Evolutionary conservation across 345 rosid genomes (phyloP).

Genomic region (Alliaria petiolata): DNA sequence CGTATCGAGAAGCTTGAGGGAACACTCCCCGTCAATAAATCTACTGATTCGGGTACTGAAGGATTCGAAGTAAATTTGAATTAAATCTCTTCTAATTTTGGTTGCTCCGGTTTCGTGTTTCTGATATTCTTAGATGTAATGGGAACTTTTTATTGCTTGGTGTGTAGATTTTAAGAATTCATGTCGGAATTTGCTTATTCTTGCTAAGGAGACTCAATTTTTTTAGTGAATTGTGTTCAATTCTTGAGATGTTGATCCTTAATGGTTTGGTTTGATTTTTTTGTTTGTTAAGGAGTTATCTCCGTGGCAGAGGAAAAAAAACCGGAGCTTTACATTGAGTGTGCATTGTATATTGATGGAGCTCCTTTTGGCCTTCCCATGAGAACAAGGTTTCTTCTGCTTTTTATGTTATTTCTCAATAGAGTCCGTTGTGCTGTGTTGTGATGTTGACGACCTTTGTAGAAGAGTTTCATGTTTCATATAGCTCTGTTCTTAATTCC

Average conservation of each 20-base stretch:
- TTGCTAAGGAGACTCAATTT: not conserved
- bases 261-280: not conserved
- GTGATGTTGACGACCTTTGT: slow-evolving; percentile 9
- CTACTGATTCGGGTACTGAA: slow-evolving; percentile 49
- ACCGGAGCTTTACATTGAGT: slow-evolving; percentile 77
- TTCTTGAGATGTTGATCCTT: not conserved
- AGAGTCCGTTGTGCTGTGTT: not conserved
- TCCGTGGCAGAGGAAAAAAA: slow-evolving; percentile 50
- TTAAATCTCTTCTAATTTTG: not conserved
- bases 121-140: not conserved
- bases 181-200: not conserved
- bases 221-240: not conserved
- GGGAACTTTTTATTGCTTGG: not conserved
- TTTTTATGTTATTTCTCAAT: not conserved
- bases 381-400: slow-evolving; percentile 60
- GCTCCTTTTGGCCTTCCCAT: slow-evolving; percentile 90
- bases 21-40: slow-evolving; percentile 43
- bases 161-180: not conserved
- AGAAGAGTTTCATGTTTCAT: not conserved
- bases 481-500: slow-evolving; percentile 22
- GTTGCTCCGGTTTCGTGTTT: not conserved
- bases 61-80: not conserved
- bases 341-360: slow-evolving; percentile 84
- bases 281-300: slow-evolving; percentile 35
- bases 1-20: slow-evolving; percentile 92